phyloP scores from a whole-genome alignment of 768 basidiomycete genomes.

The Boletus fagicola region DNA sequence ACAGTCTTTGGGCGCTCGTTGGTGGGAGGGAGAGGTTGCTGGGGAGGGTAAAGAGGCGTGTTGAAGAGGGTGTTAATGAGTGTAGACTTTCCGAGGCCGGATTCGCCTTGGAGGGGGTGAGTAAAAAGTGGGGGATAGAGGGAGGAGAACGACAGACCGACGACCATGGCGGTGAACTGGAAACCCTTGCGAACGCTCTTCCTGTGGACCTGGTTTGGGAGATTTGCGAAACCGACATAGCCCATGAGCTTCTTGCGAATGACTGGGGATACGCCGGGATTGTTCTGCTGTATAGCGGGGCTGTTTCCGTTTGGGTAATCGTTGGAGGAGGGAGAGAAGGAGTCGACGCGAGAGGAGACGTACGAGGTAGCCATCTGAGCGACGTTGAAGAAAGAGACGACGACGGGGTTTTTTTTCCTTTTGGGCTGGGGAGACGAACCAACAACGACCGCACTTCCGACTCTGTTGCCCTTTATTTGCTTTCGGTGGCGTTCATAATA shows the following conservation, averaged over 20 bases:
- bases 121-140: slow-evolving; percentile 12
- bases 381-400: slow-evolving; percentile 21
- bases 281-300: slow-evolving; percentile 50
- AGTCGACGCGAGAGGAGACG: slow-evolving; percentile 61
- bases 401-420: slow-evolving; percentile 45
- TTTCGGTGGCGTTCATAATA: slow-evolving; percentile 28
- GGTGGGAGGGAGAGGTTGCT: slow-evolving; percentile 79
- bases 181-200: slow-evolving; percentile 98
- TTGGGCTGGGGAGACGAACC: slow-evolving; percentile 45
- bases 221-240: slow-evolving; percentile 94
- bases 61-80: slow-evolving; percentile 99
- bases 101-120: slow-evolving; percentile 68
- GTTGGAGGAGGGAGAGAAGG: slow-evolving; percentile 52
- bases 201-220: slow-evolving; percentile 99
- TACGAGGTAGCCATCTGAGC: slow-evolving; percentile 75
- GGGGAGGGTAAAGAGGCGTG: slow-evolving; percentile 89
- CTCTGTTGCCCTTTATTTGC: slow-evolving; percentile 35
- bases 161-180: slow-evolving; percentile 99
- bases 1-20: slow-evolving; percentile 90
- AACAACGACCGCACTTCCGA: neutral
- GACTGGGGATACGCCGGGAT: slow-evolving; percentile 36
- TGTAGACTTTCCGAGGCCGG: slow-evolving; percentile 97
- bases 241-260: slow-evolving; percentile 92
- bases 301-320: slow-evolving; percentile 61
- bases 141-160: slow-evolving; percentile 63